A percentile compares a stretch with the other conserved stretches of the same genome.
These are phyloP conservation scores for Cryoendolithus antarcticus DNA, from an alignment of 2,329 filamentous ascomycete species.

Conservation along the genomic window DNA sequence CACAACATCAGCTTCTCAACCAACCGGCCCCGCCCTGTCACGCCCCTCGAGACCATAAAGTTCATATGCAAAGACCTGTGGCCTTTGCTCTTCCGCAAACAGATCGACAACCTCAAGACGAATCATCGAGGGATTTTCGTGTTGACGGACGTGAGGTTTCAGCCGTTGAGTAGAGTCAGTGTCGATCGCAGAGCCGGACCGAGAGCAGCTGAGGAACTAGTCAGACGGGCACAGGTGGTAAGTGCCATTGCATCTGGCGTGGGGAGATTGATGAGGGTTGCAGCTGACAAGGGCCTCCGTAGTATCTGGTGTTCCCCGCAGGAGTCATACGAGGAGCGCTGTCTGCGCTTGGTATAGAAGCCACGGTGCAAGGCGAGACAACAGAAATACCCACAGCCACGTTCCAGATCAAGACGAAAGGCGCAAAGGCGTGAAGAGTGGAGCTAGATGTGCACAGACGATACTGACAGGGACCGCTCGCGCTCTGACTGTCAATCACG, in stretches of 20 bases:
- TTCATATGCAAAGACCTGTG: conserved; percentile 98
- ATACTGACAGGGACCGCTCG: too few species aligned
- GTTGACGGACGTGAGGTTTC: conserved; percentile 83
- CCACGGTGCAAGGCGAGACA: conserved; percentile 83
- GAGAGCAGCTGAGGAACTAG: conserved; percentile 30
- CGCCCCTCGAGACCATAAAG: conserved; percentile 92
- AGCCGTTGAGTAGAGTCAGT: conserved; percentile 80
- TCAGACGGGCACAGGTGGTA: conserved; percentile 68
- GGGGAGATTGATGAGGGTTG: too few species aligned
- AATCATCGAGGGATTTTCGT: conserved; percentile 97
- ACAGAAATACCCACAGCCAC: conserved; percentile 76
- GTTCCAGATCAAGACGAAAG: conserved; percentile 86
- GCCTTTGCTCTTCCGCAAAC: conserved; percentile 88
- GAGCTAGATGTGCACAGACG: too few species aligned
- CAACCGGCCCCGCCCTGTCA: conserved; percentile 76
- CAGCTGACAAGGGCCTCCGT: background rate
- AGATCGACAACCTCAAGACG: conserved; percentile 96
- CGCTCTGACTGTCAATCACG: too few species aligned
- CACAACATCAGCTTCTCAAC: conserved; percentile 67
- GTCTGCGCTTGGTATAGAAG: conserved; percentile 79
- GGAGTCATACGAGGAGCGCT: conserved; percentile 86
- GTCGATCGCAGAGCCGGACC: conserved; percentile 41
- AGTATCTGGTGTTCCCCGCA: conserved; percentile 94
- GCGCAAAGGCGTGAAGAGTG: conserved; percentile 48
- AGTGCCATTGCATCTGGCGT: too few species aligned